Conservation (phyloP, 129 eudicot species). For the Flaveria brownii region DNA sequence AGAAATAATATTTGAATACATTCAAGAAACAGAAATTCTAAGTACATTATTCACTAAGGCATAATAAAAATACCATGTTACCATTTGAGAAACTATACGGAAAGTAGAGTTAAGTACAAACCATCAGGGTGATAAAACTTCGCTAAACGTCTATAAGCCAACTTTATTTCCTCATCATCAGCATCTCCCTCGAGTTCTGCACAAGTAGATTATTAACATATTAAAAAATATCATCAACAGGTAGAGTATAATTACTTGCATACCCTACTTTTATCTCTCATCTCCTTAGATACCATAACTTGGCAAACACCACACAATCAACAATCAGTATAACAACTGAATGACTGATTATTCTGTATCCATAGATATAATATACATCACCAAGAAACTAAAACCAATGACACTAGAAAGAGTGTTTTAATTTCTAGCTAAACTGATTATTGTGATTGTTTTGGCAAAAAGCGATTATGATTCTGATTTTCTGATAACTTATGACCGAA, state of each 20-base stretch:
- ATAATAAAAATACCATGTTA: conserved; percentile 14
- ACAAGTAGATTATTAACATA: conserved; percentile 9
- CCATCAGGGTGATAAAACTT: conserved; percentile 99
- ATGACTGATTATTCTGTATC: not conserved
- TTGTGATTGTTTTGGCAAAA: not conserved
- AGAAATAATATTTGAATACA: not conserved
- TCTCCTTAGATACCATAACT: not conserved
- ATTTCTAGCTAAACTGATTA: not conserved
- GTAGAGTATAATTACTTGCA: not conserved
- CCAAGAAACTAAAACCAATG: not conserved
- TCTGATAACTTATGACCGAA: not conserved
- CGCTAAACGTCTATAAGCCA: conserved; percentile 91
- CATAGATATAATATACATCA: conserved; percentile 4
- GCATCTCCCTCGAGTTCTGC: conserved; percentile 91
- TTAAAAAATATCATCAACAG: not conserved
- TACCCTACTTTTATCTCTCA: not conserved
- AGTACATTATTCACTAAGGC: conserved; percentile 1
- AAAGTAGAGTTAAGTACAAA: conserved; percentile 46
- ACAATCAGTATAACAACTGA: not conserved
- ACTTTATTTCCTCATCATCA: conserved; percentile 81
- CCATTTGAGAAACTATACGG: conserved; percentile 25
- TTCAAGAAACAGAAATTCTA: not conserved
- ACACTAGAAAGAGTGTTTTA: not conserved
- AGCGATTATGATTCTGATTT: not conserved
- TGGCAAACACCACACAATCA: not conserved